Percentiles rank a stretch among this genome's conserved stretches.
phyloP scores from a whole-genome alignment of 306 rosid species.

The Medicago arabica region DNA sequence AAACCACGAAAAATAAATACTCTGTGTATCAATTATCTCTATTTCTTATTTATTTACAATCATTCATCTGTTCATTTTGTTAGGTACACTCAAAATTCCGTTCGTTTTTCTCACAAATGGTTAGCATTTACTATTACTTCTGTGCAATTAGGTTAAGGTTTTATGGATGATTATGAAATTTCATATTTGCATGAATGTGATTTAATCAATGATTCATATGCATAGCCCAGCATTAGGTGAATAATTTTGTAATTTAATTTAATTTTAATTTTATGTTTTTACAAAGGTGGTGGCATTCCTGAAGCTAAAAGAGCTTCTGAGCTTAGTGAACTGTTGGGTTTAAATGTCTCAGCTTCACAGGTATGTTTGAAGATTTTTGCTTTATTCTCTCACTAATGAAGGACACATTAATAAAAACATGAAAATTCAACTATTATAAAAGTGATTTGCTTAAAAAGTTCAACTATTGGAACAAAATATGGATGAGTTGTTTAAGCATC shows the following conservation, averaged over 20 bases:
- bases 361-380: constrained; percentile 39
- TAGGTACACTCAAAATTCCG: constrained; percentile 71
- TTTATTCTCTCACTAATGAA: background rate
- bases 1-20: background rate
- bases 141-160: background rate
- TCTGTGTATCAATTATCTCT: background rate
- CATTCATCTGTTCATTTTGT: constrained; percentile 32
- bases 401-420: background rate
- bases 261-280: constrained; percentile 7
- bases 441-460: background rate
- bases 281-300: constrained; percentile 83
- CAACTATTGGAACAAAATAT: background rate
- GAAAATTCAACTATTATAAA: background rate
- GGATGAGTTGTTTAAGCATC: background rate
- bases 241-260: background rate
- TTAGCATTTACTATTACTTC: constrained; percentile 42
- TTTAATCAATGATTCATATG: constrained; percentile 1
- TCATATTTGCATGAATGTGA: background rate
- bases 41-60: background rate
- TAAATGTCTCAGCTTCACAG: constrained; percentile 76
- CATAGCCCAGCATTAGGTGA: background rate
- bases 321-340: constrained; percentile 70
- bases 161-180: background rate
- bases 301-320: constrained; percentile 85
- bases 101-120: constrained; percentile 89